Conservation (phyloP, 768 basidiomycete genomes). For the Hydnum rufescens region DNA sequence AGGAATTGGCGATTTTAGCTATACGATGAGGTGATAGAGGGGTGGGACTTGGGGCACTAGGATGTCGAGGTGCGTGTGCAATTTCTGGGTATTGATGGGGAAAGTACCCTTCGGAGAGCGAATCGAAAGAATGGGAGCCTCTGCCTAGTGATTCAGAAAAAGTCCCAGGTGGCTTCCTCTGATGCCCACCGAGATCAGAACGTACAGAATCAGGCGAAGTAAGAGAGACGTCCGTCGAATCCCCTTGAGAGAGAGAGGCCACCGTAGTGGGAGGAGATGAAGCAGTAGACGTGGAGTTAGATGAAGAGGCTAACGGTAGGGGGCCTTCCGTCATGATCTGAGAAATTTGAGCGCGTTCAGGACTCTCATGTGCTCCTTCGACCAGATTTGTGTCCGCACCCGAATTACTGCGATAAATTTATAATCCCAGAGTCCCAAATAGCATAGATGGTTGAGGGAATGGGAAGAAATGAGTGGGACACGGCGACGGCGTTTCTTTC, state of each 20-base stretch:
- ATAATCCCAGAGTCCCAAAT: no score
- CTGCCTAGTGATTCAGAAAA: not conserved
- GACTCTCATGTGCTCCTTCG: no score
- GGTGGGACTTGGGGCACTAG: not conserved
- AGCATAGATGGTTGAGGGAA: no score
- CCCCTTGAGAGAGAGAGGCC: not conserved
- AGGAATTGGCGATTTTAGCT: constrained; percentile 68
- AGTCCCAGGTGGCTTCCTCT: not conserved
- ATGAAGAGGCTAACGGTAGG: not conserved
- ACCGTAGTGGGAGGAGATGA: not conserved
- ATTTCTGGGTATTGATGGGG: not conserved
- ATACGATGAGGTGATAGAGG: constrained; percentile 60
- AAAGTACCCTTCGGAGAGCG: not conserved
- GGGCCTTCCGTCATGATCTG: no score
- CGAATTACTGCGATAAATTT: no score
- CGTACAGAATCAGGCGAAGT: not conserved
- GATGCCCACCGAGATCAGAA: not conserved
- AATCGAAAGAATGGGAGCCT: not conserved
- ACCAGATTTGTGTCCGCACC: no score
- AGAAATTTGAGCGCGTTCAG: no score
- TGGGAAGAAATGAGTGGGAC: no score
- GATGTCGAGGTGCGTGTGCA: not conserved
- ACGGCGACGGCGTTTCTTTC: no score
- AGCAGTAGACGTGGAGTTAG: not conserved
- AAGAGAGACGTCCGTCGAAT: not conserved